Evolutionary conservation across 2,329 filamentous ascomycete genomes (phyloP).

Genomic region (Scedosporium dehoogii): DNA sequence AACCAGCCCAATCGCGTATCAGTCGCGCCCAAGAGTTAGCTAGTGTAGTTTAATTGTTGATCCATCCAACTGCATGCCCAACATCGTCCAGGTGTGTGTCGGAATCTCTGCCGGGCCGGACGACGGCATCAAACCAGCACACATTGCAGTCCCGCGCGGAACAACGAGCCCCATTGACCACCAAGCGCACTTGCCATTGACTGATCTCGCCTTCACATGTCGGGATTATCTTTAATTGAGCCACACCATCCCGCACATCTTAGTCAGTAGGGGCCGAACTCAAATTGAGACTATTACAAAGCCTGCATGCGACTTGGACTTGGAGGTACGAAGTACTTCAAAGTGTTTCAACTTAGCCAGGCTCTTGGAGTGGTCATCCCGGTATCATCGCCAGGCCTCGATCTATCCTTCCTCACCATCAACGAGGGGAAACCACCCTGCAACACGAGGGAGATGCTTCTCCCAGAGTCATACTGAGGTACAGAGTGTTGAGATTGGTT

Average conservation of each 20-base stretch:
- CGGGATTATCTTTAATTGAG: not conserved
- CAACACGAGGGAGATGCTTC: no score
- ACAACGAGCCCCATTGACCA: no score
- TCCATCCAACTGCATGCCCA: not conserved
- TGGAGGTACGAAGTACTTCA: no score
- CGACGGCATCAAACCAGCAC: not conserved
- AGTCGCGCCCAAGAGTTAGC: not conserved
- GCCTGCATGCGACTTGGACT: no score
- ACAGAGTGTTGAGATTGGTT: no score
- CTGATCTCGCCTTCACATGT: not conserved
- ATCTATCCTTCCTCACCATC: no score
- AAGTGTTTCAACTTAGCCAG: no score
- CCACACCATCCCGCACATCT: not conserved
- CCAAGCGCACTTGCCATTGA: not conserved
- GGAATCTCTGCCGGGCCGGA: not conserved
- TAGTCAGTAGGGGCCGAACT: not conserved
- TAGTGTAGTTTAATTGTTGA: not conserved
- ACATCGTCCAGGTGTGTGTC: not conserved
- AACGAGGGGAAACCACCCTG: no score
- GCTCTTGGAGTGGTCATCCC: no score
- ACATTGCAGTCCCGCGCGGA: no score
- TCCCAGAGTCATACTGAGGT: no score
- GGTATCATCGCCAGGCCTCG: no score
- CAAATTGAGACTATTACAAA: not conserved
- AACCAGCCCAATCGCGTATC: not conserved